Evolutionary conservation across 1,139 yeast species (phyloP), one percentile per base, ranked within the genome.

Genomic region (Debaryomyces udenii): DNA sequence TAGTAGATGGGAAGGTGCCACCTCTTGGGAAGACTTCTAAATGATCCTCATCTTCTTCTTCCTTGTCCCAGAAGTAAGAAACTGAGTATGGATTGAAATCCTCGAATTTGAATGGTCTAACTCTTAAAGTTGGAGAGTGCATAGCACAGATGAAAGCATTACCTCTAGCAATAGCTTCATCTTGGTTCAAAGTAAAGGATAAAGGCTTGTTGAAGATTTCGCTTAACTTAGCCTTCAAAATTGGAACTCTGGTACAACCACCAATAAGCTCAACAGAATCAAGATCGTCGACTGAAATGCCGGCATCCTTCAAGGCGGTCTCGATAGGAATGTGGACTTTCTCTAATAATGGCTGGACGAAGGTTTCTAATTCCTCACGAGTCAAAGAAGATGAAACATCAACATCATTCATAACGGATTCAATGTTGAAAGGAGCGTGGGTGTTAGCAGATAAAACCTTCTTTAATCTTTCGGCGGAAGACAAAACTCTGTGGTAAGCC

Each of bases 111-210:
- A 93, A 93, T 57, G 97, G 97, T 74, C 98, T 86, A 43, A 94
- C 99, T 76, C 99, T 87, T 61, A 93, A 83, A 53, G 97, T 91
- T 70, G 99, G 99, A 23, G 99, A 93, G 79, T 91, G 98, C 73
- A 91, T 88, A 56, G 99, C 99, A 71, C 99, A 93, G 61, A 94
- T 88, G 73, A 93, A 94, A 42, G 99, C 97, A 56, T 96, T 95
- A 77, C 99, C 99, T 70, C 94, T 87, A 48, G 99, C 98, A 66
- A 91, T 86, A 50, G 99, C 97, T 79, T 93, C 99, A 65, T 93
- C 99, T 76, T 91, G 98, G 80, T 94, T 93, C 72, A 94, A 82
- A 56, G 98, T 94, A 76, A 88, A 87, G 34, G 97, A 88, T 63
- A 93, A 79, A 56, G 76, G 85, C 78, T 89, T 89, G 63, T 88